These are phyloP conservation scores for Gossypium turneri DNA, from an alignment of 345 rosid species.

Conservation along the genomic window DNA sequence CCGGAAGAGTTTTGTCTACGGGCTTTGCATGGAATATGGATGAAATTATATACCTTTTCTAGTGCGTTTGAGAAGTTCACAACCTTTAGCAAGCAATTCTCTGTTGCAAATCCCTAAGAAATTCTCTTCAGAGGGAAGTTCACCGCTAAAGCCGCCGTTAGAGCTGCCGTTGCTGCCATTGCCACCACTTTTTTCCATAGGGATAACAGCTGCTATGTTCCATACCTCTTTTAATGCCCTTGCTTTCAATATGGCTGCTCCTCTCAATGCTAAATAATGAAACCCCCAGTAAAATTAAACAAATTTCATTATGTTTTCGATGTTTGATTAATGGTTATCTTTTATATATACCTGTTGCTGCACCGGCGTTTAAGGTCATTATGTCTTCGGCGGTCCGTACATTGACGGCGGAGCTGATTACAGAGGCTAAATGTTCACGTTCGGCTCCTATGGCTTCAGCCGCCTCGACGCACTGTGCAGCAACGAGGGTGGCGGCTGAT, in stretches of 20 bases:
- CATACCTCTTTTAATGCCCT: conserved; percentile 79
- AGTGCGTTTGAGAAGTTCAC: conserved; percentile 91
- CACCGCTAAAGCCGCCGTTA: conserved; percentile 68
- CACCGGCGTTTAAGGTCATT: conserved; percentile 79
- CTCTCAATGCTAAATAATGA: conserved; percentile 64
- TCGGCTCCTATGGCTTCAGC: conserved; percentile 91
- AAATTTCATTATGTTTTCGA: background rate
- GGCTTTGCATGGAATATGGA: background rate
- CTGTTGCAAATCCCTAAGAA: conserved; percentile 76
- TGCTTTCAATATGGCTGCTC: conserved; percentile 84
- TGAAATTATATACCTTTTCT: conserved; percentile 56
- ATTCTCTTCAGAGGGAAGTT: conserved; percentile 73
- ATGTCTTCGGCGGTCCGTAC: conserved; percentile 80
- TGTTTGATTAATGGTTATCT: background rate
- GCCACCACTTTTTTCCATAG: conserved; percentile 60
- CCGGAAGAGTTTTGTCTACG: too few relatives aligned
- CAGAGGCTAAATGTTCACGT: conserved; percentile 68
- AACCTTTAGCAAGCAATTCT: conserved; percentile 85
- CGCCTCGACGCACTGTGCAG: conserved; percentile 83
- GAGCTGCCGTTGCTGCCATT: conserved; percentile 62
- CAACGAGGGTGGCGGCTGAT: conserved; percentile 78
- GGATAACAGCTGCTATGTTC: conserved; percentile 89
- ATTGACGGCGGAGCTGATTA: conserved; percentile 75
- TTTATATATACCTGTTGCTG: conserved; percentile 60
- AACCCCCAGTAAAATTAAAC: background rate